Base-by-base conservation (phyloP, 148 eudicot genomes). In the Chenopodium suecicum region DNA sequence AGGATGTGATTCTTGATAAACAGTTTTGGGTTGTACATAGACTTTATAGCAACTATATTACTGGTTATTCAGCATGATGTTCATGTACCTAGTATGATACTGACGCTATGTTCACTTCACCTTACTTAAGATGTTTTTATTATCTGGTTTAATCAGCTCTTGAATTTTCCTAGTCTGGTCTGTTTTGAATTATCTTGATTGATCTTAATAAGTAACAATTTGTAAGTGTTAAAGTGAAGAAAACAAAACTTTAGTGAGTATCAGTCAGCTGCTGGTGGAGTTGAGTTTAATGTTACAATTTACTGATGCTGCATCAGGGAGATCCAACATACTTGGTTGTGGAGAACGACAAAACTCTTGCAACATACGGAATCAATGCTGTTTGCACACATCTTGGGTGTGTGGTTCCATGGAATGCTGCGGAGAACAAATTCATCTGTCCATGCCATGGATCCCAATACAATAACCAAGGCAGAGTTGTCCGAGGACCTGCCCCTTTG, bases 401-500 rank as follows among this genome's bases (percentile, higher is more conserved):
- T 86, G 98, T 95, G 52, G 98, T 95, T 64, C 98, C 98, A 7
- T 95, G 84, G 82, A 95, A 95, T 77, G n/a, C 64, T 10, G 98
- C 98, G 16, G 98, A 95, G 91, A 95, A 95, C 86, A 95, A 95
- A 85, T 95, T 95, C 88, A 89, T 93, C 67, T 93, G 97, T 87
- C 98, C 98, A 0, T 93, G 98, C 92, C 97, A 95, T 75, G 98
- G 98, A 54, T 95, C 98, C 46, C 98, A 93, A 72, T 95, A 95
- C 93, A 93, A 95, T 79, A 90, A 89, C 79, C 96, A 93, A 87
- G 98, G 98, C 70, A 89, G 68, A 70, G 98, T 93, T 78, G 96
- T 95, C 16, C 83, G 98, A 74, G 98, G 98, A 67, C 98, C 97
- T 78, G 98, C 98, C 78, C 98, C 98, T 66, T 83, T 95, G 90